Percentiles rank a stretch among this genome's conserved stretches.
Conservation (phyloP, 768 basidiomycete species). For the Dacryopinax spathularia region DNA sequence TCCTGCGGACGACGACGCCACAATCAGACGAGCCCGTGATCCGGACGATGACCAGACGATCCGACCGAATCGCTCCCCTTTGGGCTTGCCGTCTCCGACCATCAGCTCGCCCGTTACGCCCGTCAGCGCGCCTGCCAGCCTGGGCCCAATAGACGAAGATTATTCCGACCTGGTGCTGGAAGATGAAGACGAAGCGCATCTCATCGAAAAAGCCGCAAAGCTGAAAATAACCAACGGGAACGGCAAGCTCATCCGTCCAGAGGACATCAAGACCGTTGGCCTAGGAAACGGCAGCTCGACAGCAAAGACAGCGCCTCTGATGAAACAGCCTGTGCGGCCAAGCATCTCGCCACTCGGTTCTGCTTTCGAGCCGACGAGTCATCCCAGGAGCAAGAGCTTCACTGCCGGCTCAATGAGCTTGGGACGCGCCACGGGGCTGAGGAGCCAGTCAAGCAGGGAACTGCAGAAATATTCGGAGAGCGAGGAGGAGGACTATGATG, state of each 20-base stretch:
- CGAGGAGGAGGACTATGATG: conserved; percentile 87
- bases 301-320: conserved; percentile 55
- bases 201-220: conserved; percentile 72
- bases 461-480: conserved; percentile 79
- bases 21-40: neutral
- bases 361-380: conserved; percentile 9
- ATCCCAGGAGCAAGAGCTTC: conserved; percentile 39
- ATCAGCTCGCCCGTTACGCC: neutral
- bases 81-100: neutral
- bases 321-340: conserved; percentile 36
- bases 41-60: conserved; percentile 76
- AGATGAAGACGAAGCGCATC: conserved; percentile 46
- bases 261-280: conserved; percentile 73
- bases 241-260: conserved; percentile 65
- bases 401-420: conserved; percentile 29
- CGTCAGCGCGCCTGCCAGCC: conserved; percentile 25
- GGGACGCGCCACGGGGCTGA: conserved; percentile 3
- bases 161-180: conserved; percentile 78
- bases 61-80: conserved; percentile 33
- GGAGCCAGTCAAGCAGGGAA: conserved; percentile 29
- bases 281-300: conserved; percentile 13
- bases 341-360: conserved; percentile 14
- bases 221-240: conserved; percentile 57
- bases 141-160: conserved; percentile 68
- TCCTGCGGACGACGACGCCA: conserved; percentile 18